These are phyloP conservation scores for Yarrowia bubula DNA, from an alignment of 805 yeast species.

Conservation along the genomic window DNA sequence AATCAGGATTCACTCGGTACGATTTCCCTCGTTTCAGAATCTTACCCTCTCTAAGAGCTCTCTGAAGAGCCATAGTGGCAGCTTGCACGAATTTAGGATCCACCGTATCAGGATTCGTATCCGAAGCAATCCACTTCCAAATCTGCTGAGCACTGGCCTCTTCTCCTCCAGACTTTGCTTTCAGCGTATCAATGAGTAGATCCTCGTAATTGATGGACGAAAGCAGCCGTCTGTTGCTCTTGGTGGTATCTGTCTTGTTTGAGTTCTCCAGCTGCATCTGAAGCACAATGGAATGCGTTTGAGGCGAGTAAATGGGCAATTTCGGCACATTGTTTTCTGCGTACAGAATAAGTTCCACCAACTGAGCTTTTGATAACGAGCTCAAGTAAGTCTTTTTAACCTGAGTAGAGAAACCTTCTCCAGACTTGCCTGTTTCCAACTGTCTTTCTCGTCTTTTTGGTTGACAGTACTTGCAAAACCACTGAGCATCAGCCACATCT, in stretches of 20 bases:
- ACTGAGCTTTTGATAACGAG: constrained; percentile 42
- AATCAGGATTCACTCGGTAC: constrained; percentile 37
- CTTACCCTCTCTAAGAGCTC: constrained; percentile 41
- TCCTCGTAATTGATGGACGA: constrained; percentile 36
- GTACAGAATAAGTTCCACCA: constrained; percentile 42
- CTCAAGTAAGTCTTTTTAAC: constrained; percentile 42
- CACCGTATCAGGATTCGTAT: constrained; percentile 34
- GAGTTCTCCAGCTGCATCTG: constrained; percentile 36
- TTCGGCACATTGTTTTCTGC: constrained; percentile 42
- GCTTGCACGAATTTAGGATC: constrained; percentile 40
- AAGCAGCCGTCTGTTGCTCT: constrained; percentile 18
- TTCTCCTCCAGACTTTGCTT: constrained; percentile 37
- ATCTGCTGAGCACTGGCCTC: constrained; percentile 35
- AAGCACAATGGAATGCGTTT: constrained; percentile 39
- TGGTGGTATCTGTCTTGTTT: constrained; percentile 30
- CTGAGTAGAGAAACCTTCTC: constrained; percentile 39
- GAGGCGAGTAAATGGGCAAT: constrained; percentile 43
- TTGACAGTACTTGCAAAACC: constrained; percentile 44
- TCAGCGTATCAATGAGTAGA: constrained; percentile 38
- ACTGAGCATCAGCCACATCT: constrained; percentile 43
- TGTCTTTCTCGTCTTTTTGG: constrained; percentile 40
- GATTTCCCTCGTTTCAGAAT: constrained; percentile 37
- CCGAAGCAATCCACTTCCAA: constrained; percentile 36
- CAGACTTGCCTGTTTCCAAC: constrained; percentile 42
- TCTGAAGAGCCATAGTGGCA: constrained; percentile 41